These are phyloP conservation scores for Neofusicoccum ribis DNA, from an alignment of 2,329 filamentous ascomycete genomes.

Conservation along the genomic window DNA sequence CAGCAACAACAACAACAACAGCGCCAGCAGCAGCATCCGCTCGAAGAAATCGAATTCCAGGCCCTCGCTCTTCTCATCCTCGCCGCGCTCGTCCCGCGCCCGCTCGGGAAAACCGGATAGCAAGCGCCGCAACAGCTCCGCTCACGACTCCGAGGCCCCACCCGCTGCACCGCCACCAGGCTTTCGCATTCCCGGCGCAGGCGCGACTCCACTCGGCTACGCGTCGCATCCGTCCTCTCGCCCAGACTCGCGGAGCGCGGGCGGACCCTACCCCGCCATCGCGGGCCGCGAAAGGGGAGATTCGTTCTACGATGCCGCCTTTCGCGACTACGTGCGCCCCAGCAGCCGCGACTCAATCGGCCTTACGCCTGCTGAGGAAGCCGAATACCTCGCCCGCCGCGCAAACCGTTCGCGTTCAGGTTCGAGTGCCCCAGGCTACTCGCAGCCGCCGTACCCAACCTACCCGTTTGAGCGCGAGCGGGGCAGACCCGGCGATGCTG, in stretches of 20 bases:
- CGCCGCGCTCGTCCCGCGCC: slow-evolving; percentile 23
- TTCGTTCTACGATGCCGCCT: neutral
- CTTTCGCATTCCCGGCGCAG: slow-evolving; percentile 50
- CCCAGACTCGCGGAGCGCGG: slow-evolving; percentile 45
- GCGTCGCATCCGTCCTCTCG: slow-evolving; percentile 34
- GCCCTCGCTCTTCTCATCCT: slow-evolving; percentile 31
- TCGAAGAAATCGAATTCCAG: slow-evolving; percentile 35
- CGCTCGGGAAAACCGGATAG: slow-evolving; percentile 34
- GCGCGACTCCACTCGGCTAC: slow-evolving; percentile 41
- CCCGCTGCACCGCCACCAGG: slow-evolving; percentile 39
- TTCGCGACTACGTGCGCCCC: slow-evolving; percentile 30
- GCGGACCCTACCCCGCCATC: neutral
- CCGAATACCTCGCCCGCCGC: slow-evolving; percentile 30
- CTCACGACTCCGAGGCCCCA: slow-evolving; percentile 22
- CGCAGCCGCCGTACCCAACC: slow-evolving; percentile 26
- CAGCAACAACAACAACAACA: slow-evolving; percentile 31
- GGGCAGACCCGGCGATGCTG: slow-evolving; percentile 22
- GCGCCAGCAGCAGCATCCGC: slow-evolving; percentile 32
- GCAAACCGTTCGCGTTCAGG: slow-evolving; percentile 26
- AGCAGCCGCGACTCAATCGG: slow-evolving; percentile 30
- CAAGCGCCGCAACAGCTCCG: slow-evolving; percentile 27
- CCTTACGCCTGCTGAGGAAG: slow-evolving; percentile 32
- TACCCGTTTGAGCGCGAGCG: slow-evolving; percentile 24
- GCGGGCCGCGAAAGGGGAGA: neutral
- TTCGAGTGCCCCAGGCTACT: slow-evolving; percentile 4